Conservation (phyloP, 345 rosid genomes). For the Pseudoturritis turrita region DNA sequence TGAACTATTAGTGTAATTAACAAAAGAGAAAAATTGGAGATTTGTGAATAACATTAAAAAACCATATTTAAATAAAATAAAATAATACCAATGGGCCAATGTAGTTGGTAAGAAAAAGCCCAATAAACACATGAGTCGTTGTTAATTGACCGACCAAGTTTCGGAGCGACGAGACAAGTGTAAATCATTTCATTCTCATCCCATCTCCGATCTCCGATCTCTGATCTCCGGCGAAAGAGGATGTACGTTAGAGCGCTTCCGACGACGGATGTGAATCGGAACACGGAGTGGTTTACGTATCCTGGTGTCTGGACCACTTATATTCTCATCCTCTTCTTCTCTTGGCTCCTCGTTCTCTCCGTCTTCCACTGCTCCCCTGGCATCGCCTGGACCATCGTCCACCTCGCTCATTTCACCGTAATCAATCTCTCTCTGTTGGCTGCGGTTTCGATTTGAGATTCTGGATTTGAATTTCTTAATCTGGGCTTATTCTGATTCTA, state of each 20-base stretch:
- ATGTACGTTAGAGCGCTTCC: slow-evolving; percentile 72
- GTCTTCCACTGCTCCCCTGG: slow-evolving; percentile 66
- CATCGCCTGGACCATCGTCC: slow-evolving; percentile 84
- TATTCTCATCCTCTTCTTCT: slow-evolving; percentile 63
- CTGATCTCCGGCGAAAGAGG: neutral
- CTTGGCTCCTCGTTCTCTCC: slow-evolving; percentile 69
- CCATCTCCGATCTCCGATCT: slow-evolving; percentile 6
- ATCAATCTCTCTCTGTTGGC: neutral
- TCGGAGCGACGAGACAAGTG: no score
- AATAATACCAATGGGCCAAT: no score
- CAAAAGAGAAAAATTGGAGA: no score
- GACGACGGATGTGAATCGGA: slow-evolving; percentile 81
- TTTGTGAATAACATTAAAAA: no score
- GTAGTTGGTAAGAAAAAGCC: slow-evolving; percentile 22
- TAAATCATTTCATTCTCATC: neutral
- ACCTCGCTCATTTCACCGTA: slow-evolving; percentile 63
- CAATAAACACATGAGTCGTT: neutral
- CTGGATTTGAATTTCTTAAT: neutral
- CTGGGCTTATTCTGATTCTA: slow-evolving; percentile 25
- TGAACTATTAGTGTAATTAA: no score
- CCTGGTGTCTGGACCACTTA: slow-evolving; percentile 82
- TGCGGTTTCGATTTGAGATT: neutral
- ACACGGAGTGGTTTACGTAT: slow-evolving; percentile 91
- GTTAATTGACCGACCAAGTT: no score
- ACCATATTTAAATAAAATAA: no score